Percentiles rank a stretch among this genome's conserved stretches.
phyloP scores from a whole-genome alignment of 1,284 basidiomycete species.

The Cryptococcus sp. region DNA sequence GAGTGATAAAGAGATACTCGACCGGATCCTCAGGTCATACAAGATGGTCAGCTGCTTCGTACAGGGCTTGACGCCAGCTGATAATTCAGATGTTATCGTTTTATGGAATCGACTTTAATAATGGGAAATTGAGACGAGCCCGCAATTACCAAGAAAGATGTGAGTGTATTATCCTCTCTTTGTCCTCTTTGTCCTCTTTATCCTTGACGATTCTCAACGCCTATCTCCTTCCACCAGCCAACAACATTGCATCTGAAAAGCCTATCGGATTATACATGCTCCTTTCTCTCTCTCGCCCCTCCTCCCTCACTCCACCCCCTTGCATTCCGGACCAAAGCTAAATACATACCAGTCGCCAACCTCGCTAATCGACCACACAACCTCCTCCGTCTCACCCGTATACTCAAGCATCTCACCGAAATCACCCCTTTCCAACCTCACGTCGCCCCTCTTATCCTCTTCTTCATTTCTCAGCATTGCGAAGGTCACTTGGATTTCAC shows the following conservation, averaged over 20 bases:
- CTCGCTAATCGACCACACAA: conserved; percentile 63
- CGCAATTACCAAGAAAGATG: conserved; percentile 15
- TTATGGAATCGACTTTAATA: conserved; percentile 31
- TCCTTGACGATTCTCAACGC: background rate
- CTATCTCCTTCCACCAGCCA: background rate
- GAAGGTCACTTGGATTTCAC: conserved; percentile 53
- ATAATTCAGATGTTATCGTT: conserved; percentile 29
- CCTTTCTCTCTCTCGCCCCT: background rate
- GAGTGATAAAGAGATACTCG: conserved; percentile 52
- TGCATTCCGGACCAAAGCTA: background rate
- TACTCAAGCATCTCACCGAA: conserved; percentile 69
- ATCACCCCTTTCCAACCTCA: conserved; percentile 48
- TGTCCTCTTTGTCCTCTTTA: background rate
- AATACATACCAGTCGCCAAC: conserved; percentile 48
- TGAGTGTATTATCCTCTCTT: conserved; percentile 7
- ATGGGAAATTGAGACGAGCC: conserved; percentile 12
- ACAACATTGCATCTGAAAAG: background rate
- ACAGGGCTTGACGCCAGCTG: background rate
- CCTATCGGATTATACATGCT: no score
- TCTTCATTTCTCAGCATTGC: conserved; percentile 66
- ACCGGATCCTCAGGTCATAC: conserved; percentile 60
- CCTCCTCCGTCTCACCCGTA: conserved; percentile 69
- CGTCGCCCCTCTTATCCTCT: conserved; percentile 63
- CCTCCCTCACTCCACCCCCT: background rate
- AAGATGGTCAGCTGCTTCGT: conserved; percentile 28